phyloP scores from a whole-genome alignment of 164 flowering plant genomes.

The Liquidambar formosana region DNA sequence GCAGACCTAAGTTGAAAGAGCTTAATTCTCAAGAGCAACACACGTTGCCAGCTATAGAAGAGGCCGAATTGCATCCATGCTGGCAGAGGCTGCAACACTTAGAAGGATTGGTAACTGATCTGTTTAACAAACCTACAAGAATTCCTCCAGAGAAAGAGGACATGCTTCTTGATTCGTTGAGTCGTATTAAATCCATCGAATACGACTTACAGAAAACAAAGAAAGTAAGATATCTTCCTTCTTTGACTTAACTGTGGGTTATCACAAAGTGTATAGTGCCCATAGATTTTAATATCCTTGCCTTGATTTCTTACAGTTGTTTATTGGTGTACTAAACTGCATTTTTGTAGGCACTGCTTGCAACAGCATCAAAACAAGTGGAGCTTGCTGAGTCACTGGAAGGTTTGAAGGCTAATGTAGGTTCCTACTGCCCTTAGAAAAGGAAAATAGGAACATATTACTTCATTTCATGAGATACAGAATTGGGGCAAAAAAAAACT shows the following conservation, averaged over 20 bases:
- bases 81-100: conserved; percentile 71
- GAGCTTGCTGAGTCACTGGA: conserved; percentile 84
- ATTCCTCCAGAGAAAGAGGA: conserved; percentile 87
- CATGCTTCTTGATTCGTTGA: conserved; percentile 76
- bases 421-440: conserved; percentile 16
- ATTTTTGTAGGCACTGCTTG: conserved; percentile 56
- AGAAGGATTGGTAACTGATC: conserved; percentile 62
- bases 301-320: not conserved
- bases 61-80: conserved; percentile 47
- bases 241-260: not conserved
- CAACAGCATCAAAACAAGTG: conserved; percentile 77
- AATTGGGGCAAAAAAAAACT: too few species aligned
- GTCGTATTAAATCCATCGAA: conserved; percentile 80
- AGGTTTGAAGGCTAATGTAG: conserved; percentile 51
- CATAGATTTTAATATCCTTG: not conserved
- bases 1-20: conserved; percentile 16
- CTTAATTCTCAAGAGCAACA: conserved; percentile 25
- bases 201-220: conserved; percentile 84
- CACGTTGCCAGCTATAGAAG: conserved; percentile 19
- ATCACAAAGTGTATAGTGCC: not conserved
- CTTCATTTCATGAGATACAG: not conserved
- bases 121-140: conserved; percentile 56
- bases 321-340: not conserved
- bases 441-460: not conserved
- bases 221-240: conserved; percentile 43